Evolutionary conservation across 345 rosid species (phyloP).

Genomic region (Hypericum perforatum): DNA sequence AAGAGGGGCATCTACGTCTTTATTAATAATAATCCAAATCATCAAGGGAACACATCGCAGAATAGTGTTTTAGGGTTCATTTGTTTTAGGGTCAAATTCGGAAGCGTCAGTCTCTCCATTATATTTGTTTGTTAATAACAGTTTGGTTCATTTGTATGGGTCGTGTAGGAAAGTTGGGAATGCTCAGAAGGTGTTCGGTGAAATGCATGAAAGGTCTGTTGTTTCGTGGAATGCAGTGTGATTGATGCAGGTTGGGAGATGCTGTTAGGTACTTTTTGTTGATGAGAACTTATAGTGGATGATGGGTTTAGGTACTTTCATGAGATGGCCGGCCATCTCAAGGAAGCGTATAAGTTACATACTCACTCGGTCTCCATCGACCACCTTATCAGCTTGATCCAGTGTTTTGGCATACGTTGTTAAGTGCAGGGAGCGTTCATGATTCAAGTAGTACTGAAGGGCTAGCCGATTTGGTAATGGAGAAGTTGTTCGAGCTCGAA

Average conservation of each 20-base stretch:
- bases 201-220: slow-evolving; percentile 49
- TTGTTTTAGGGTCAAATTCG: too few species aligned
- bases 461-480: slow-evolving; percentile 37
- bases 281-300: slow-evolving; percentile 65
- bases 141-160: slow-evolving; percentile 47
- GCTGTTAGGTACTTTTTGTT: slow-evolving; percentile 68
- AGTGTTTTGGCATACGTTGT: slow-evolving; percentile 60
- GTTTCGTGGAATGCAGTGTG: slow-evolving; percentile 80
- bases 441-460: slow-evolving; percentile 29
- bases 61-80: too few species aligned
- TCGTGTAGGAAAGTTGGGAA: slow-evolving; percentile 43
- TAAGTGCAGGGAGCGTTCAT: slow-evolving; percentile 51
- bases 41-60: too few species aligned
- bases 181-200: slow-evolving; percentile 60
- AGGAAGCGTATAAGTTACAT: slow-evolving; percentile 65
- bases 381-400: too few species aligned
- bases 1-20: too few species aligned
- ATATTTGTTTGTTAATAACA: slow-evolving; percentile 57
- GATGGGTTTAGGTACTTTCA: slow-evolving; percentile 53
- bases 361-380: slow-evolving; percentile 41
- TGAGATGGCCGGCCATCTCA: slow-evolving; percentile 61
- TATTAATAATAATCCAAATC: too few species aligned
- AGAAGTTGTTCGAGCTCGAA: slow-evolving; percentile 57
- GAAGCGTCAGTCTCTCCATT: too few species aligned
- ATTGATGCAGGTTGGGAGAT: slow-evolving; percentile 39